phyloP scores from a whole-genome alignment of 768 basidiomycete species.

The Boletus rufocinnamomeus region DNA sequence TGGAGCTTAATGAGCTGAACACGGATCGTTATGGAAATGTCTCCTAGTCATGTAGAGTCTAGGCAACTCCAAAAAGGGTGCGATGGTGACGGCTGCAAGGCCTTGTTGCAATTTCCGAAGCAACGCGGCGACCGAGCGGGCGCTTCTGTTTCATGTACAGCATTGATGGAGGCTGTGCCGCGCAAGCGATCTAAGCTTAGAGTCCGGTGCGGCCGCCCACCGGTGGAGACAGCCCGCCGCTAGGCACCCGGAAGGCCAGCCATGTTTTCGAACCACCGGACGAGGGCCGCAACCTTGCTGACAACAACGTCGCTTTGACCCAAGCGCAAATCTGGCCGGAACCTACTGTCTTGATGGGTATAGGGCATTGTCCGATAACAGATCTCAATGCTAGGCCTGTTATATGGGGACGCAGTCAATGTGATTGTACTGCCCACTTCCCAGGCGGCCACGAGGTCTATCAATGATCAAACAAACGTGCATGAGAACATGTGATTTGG shows the following conservation, averaged over 20 bases:
- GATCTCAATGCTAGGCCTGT: slow-evolving; percentile 61
- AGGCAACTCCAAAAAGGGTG: slow-evolving; percentile 21
- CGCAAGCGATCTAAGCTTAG: slow-evolving; percentile 6
- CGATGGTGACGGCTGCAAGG: slow-evolving; percentile 23
- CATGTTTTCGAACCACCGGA: slow-evolving; percentile 72
- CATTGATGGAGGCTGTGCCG: slow-evolving; percentile 17
- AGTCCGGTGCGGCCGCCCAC: slow-evolving; percentile 17
- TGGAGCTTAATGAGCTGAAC: slow-evolving; percentile 11
- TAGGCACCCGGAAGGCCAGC: slow-evolving; percentile 51
- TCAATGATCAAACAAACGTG: slow-evolving; percentile 15
- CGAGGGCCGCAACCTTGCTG: slow-evolving; percentile 63
- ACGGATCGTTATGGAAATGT: slow-evolving; percentile 20
- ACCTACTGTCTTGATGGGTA: slow-evolving; percentile 53
- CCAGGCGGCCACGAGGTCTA: slow-evolving; percentile 56
- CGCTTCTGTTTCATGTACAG: slow-evolving; percentile 31
- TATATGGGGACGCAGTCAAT: slow-evolving; percentile 68
- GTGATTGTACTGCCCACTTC: slow-evolving; percentile 47
- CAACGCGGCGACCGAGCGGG: slow-evolving; percentile 20
- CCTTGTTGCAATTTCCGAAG: slow-evolving; percentile 28
- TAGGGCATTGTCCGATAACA: slow-evolving; percentile 81
- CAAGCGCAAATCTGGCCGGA: slow-evolving; percentile 74
- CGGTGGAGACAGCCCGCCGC: slow-evolving; percentile 8
- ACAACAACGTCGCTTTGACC: slow-evolving; percentile 70
- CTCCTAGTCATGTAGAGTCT: slow-evolving; percentile 15
- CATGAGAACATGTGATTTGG: slow-evolving; percentile 20